A percentile compares a stretch with the other conserved stretches of the same genome.
phyloP scores from a whole-genome alignment of 192 early-diverging fungal species.

The Backusella tarrabulga region DNA sequence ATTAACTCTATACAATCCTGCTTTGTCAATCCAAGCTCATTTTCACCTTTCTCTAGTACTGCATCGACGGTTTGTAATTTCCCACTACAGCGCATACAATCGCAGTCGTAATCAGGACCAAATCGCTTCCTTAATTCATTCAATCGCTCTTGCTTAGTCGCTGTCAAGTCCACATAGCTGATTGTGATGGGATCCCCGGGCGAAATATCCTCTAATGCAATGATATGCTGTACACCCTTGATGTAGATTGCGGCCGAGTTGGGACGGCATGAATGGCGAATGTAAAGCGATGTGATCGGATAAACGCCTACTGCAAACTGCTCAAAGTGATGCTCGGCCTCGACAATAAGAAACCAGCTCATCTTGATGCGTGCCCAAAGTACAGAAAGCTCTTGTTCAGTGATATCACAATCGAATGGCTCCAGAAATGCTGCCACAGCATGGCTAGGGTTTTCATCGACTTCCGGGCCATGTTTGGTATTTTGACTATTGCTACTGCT shows the following conservation, averaged over 20 bases:
- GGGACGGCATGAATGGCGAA: constrained; percentile 64
- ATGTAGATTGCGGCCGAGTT: constrained; percentile 60
- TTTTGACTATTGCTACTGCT: neutral
- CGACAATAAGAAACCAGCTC: constrained; percentile 12
- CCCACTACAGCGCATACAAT: constrained; percentile 8
- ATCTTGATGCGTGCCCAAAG: neutral
- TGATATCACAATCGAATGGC: constrained; percentile 10
- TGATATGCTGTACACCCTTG: constrained; percentile 44
- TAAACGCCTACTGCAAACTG: constrained; percentile 8
- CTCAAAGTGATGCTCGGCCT: constrained; percentile 18
- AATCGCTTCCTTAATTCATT: constrained; percentile 14
- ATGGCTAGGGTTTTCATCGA: neutral
- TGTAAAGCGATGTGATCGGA: constrained; percentile 63
- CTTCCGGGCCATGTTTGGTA: neutral
- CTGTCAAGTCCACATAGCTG: constrained; percentile 58
- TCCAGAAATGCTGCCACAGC: neutral
- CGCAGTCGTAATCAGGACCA: constrained; percentile 20
- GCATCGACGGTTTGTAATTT: neutral
- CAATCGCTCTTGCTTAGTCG: constrained; percentile 15
- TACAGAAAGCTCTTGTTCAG: neutral
- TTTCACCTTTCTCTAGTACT: neutral
- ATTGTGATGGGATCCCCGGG: constrained; percentile 54
- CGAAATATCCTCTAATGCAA: constrained; percentile 49
- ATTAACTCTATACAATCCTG: neutral
- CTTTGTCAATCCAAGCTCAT: neutral